Evolutionary conservation across 306 rosid species (phyloP), one percentile per base, ranked within the genome.

Genomic region (Quercus gilva): DNA sequence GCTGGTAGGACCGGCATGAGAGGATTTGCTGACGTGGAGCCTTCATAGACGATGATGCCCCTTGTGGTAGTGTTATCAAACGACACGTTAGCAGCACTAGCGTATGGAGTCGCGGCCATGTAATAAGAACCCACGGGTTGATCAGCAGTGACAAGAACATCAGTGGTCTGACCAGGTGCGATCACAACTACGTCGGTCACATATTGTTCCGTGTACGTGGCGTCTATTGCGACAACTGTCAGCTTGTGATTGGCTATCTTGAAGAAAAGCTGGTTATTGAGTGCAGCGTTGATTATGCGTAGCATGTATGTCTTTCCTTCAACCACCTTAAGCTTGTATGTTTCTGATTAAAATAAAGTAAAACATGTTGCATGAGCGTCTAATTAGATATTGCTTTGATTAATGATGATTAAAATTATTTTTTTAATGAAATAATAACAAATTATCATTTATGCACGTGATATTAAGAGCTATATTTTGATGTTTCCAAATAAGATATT

Each of bases 171-270:
- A 43, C 97, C 95, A 0, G 97, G 97, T 2, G 91, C 85, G 0
- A 82, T 0, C 1, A 90, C 86, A 0, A 94, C 21, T 0, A 91
- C 82, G 0, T 94, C 86, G 0, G 97, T 91, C 8, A 67, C 3
- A 7, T 88, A 90, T 2, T 71, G 94, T 3, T 57, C 19, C 0
- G 93, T 90, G 85, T 90, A 94, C 3, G 58, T 2, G 5, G 92
- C 95, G n/a, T 94, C 97, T 4, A 94, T 19, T 2, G 92, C 90
- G 11, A 91, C 98, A 1, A 94, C 90, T 0, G 90, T 94, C 71
- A 94, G 76, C 0, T 45, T 91, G 81, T 94, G 97, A 61, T 86
- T 87, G 25, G 98, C 91, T 25, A 91, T 63, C 82, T 87, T 83
- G 83, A 88, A 94, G 81, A 94, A 91, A 12, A 87, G 91, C 67